These are phyloP conservation scores for Ceriops tagal DNA, from an alignment of 345 rosid genomes.

Conservation along the genomic window DNA sequence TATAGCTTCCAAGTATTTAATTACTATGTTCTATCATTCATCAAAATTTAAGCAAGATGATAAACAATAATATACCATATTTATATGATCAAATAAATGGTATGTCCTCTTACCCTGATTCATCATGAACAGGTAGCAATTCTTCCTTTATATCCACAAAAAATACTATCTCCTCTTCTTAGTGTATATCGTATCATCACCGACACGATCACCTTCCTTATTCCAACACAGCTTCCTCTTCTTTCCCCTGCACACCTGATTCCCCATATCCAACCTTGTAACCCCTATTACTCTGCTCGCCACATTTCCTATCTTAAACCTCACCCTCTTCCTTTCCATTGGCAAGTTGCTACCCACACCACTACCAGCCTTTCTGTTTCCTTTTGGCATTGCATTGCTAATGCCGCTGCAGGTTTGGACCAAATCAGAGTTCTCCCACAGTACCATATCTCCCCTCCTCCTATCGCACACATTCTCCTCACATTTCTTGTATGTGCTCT, in stretches of 20 bases:
- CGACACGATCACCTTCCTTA: not conserved
- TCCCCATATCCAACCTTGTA: not conserved
- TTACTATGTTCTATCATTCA: too few species aligned
- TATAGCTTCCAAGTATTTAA: too few species aligned
- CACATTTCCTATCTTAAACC: conserved; percentile 18
- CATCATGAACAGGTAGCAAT: too few species aligned
- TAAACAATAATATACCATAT: too few species aligned
- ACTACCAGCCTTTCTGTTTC: not conserved
- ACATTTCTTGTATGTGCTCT: not conserved
- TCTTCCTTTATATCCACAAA: too few species aligned
- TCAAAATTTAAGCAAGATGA: too few species aligned
- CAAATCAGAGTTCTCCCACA: conserved; percentile 29
- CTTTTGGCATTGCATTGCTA: not conserved
- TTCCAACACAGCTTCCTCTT: not conserved
- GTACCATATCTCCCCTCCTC: not conserved
- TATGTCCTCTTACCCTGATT: too few species aligned
- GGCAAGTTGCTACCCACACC: conserved; percentile 7
- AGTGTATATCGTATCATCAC: not conserved
- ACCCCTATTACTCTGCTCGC: not conserved
- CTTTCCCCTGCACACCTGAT: not conserved
- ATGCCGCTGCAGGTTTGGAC: not conserved
- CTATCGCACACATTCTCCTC: not conserved
- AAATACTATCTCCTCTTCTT: too few species aligned
- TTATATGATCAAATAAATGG: too few species aligned
- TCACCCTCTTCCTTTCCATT: conserved; percentile 16